A percentile compares a stretch with the other conserved stretches of the same genome.
These are phyloP conservation scores for Didymella exigua DNA, from an alignment of 2,329 filamentous ascomycete genomes.

Conservation along the genomic window DNA sequence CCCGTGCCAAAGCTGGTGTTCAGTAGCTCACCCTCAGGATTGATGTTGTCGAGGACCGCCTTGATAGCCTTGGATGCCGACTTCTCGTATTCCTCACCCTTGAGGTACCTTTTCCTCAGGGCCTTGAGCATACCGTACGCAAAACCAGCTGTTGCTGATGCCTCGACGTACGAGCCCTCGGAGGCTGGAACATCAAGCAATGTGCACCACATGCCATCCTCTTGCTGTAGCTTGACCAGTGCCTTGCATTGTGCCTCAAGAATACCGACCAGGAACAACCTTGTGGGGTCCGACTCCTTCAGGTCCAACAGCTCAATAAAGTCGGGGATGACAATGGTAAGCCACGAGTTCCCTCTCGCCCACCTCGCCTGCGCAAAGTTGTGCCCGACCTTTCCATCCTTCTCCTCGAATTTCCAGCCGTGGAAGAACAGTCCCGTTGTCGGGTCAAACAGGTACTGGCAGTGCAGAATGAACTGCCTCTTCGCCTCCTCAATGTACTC, in stretches of 20 bases:
- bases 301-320: constrained; percentile 76
- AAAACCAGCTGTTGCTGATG: constrained; percentile 80
- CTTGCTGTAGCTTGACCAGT: constrained; percentile 63
- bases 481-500: constrained; percentile 80
- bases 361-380: constrained; percentile 63
- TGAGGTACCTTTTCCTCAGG: constrained; percentile 70
- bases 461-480: constrained; percentile 75
- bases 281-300: constrained; percentile 63
- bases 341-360: constrained; percentile 71
- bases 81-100: constrained; percentile 62
- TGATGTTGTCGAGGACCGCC: constrained; percentile 70
- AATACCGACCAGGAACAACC: constrained; percentile 64
- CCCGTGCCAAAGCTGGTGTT: constrained; percentile 80
- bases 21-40: constrained; percentile 69
- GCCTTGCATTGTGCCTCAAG: constrained; percentile 73
- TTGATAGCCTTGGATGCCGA: constrained; percentile 69
- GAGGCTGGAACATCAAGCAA: constrained; percentile 69
- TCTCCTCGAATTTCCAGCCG: constrained; percentile 77
- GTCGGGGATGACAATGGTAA: constrained; percentile 83
- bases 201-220: constrained; percentile 74
- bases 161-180: constrained; percentile 75
- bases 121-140: constrained; percentile 80
- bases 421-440: constrained; percentile 78
- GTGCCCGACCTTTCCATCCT: constrained; percentile 58
- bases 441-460: constrained; percentile 78